phyloP scores from a whole-genome alignment of 1,284 basidiomycete genomes.

The Puccinia coronata region DNA sequence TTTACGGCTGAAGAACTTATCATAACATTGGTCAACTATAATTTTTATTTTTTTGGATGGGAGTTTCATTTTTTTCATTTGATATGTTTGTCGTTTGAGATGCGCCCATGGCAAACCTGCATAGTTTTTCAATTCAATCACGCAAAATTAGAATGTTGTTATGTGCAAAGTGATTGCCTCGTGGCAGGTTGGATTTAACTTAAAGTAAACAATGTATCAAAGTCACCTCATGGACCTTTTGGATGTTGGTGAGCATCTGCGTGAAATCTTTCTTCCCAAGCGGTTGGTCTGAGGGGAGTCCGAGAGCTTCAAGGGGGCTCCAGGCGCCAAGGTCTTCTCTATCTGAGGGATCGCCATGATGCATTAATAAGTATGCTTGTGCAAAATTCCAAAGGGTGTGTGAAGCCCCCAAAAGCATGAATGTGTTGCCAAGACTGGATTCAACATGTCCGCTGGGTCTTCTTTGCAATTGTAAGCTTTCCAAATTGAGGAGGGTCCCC shows the following conservation, averaged over 20 bases:
- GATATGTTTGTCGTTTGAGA: too few species aligned
- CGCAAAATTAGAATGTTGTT: too few species aligned
- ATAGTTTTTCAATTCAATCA: too few species aligned
- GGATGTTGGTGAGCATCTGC: not conserved
- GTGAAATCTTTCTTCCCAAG: not conserved
- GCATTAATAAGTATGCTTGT: not conserved
- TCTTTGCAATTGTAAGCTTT: not conserved
- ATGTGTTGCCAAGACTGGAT: not conserved
- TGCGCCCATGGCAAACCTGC: too few species aligned
- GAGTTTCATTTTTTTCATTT: too few species aligned
- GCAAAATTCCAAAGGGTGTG: not conserved
- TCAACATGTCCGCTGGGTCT: not conserved
- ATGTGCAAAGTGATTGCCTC: not conserved
- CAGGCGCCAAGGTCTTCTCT: not conserved
- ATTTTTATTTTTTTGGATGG: too few species aligned
- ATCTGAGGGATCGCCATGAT: not conserved
- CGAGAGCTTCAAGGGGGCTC: not conserved
- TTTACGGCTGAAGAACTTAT: not conserved
- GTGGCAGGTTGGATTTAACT: not conserved
- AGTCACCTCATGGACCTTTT: not conserved
- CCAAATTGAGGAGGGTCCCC: not conserved
- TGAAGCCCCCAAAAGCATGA: not conserved
- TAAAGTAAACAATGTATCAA: too few species aligned
- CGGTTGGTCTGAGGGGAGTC: not conserved
- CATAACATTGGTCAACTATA: not conserved